phyloP scores from a whole-genome alignment of 164 flowering plant species.

The Sedum album region DNA sequence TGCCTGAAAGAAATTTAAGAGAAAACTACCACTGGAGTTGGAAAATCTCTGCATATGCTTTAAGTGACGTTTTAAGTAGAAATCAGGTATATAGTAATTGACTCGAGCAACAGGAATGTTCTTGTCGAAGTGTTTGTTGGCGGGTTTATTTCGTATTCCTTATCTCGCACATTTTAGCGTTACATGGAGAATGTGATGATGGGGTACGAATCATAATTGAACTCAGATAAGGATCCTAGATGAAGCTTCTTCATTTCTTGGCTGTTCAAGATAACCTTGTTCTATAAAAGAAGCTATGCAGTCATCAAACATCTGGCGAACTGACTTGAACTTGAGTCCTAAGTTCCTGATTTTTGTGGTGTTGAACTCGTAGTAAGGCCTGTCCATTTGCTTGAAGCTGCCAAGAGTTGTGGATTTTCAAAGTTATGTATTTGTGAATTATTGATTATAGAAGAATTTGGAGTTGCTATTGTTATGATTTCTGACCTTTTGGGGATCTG shows the following conservation, averaged over 20 bases:
- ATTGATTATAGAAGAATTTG: neutral
- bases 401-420: neutral
- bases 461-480: neutral
- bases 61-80: too few species aligned
- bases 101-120: neutral
- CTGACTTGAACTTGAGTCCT: constrained; percentile 67
- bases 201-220: neutral
- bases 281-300: constrained; percentile 52
- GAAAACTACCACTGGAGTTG: neutral
- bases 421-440: neutral
- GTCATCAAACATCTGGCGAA: constrained; percentile 84
- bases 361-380: constrained; percentile 54
- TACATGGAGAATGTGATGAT: neutral
- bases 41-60: neutral
- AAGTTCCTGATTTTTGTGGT: constrained; percentile 51
- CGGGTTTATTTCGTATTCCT: neutral
- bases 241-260: neutral
- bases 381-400: constrained; percentile 43
- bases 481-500: constrained; percentile 52
- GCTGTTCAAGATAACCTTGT: constrained; percentile 42
- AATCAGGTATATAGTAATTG: neutral
- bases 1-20: too few species aligned
- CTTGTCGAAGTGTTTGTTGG: neutral
- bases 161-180: neutral
- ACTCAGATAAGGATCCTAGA: neutral